These are phyloP conservation scores for Calonectria multiphialidica DNA, from an alignment of 2,329 filamentous ascomycete species.

Conservation along the genomic window DNA sequence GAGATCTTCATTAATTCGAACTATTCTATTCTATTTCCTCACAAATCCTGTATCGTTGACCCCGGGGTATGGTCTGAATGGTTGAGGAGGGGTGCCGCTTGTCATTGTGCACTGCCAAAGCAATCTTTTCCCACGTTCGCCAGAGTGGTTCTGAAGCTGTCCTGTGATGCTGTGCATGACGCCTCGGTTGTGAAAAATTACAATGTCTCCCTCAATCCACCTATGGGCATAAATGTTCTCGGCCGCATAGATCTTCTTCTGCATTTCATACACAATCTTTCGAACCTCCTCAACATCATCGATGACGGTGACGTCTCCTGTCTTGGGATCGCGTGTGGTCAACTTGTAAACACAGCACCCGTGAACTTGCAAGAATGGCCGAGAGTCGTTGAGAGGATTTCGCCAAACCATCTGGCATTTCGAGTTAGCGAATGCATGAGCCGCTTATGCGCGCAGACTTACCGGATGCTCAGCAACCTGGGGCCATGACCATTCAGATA, in stretches of 20 bases:
- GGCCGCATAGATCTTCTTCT: constrained; percentile 40
- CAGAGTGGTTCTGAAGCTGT: constrained; percentile 23
- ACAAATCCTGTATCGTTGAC: constrained; percentile 18
- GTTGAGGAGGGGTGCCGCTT: constrained; percentile 11
- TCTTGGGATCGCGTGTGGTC: constrained; percentile 5
- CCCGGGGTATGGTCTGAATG: constrained; percentile 5
- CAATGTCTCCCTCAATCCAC: constrained; percentile 45
- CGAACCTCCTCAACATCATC: constrained; percentile 27
- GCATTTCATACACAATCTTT: constrained; percentile 42
- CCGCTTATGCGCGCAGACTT: not conserved
- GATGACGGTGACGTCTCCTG: constrained; percentile 1
- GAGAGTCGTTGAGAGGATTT: not conserved
- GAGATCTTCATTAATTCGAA: constrained; percentile 6
- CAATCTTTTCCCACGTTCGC: constrained; percentile 38
- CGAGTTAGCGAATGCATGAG: not conserved
- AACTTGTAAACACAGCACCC: constrained; percentile 20
- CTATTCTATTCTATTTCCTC: not conserved
- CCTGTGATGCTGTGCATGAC: constrained; percentile 49
- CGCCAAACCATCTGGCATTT: constrained; percentile 13
- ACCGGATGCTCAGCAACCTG: constrained; percentile 19
- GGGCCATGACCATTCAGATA: constrained; percentile 17
- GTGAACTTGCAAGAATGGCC: constrained; percentile 18
- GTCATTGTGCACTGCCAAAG: constrained; percentile 48
- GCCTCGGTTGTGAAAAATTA: constrained; percentile 48
- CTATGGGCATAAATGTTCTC: constrained; percentile 48